Conservation (phyloP, 1,139 yeast genomes). For the Yamadazyma diospyri region DNA sequence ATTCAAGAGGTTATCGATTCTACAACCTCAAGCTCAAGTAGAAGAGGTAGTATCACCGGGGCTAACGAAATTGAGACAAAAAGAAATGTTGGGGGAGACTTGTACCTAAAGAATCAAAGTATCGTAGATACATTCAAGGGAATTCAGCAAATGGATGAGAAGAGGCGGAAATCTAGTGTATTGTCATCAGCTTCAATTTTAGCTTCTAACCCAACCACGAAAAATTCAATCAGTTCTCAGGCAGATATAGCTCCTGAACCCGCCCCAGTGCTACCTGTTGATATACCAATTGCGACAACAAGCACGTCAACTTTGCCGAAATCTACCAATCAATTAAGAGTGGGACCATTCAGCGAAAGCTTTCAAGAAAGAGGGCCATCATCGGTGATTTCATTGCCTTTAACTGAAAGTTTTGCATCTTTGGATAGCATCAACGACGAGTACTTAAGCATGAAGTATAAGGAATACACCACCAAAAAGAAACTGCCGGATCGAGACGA, state of each 20-base stretch:
- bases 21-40: conserved; percentile 20
- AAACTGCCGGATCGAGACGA: conserved; percentile 4
- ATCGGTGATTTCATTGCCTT: conserved; percentile 51
- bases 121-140: conserved; percentile 50
- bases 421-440: conserved; percentile 71
- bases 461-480: conserved; percentile 23
- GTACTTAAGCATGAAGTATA: conserved; percentile 34
- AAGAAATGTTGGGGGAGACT: conserved; percentile 54
- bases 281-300: conserved; percentile 11
- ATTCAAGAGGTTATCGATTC: conserved; percentile 38
- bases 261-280: conserved; percentile 12
- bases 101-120: conserved; percentile 46
- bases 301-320: background rate
- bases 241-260: conserved; percentile 6
- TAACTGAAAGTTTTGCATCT: conserved; percentile 74
- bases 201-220: conserved; percentile 15
- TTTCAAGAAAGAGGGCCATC: conserved; percentile 24
- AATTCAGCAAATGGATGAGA: conserved; percentile 46
- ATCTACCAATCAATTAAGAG: conserved; percentile 17
- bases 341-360: conserved; percentile 28
- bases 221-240: conserved; percentile 19
- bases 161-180: conserved; percentile 39
- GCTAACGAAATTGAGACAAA: conserved; percentile 47
- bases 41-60: conserved; percentile 37
- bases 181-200: conserved; percentile 19